Base-by-base conservation (phyloP, 805 yeast species). In the Candida schatavii region DNA sequence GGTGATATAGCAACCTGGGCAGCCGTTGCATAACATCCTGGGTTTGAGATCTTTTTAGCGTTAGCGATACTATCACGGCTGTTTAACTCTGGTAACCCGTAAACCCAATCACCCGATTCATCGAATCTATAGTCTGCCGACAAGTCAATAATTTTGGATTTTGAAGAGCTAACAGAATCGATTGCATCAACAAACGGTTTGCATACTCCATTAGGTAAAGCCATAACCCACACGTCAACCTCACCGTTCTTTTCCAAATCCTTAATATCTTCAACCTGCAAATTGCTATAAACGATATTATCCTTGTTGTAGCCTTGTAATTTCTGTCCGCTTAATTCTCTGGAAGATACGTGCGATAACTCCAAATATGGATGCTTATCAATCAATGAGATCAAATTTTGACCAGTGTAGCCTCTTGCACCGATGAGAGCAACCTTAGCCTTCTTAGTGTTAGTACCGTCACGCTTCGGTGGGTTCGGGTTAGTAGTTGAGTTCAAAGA, bases 11-110 rank as follows among this genome's bases (percentile, higher is more conserved):
- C 90, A 20, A 89, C 67, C 72, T 93, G 98, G 11, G 97, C 93
- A 44, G 95, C 97, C 35, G 99, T 93, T n/a, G 99, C 97, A 62
- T 90, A 93, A 73, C 99, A 93, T 37, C 99, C 99, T 2, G 99
- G 99, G 68, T 93, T 93, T 4, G 97, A 83, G 47, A 93, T 86
- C 61, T 85, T 87, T 56, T 77, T 61, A 15, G 98, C 91, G 11
- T 70, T 57, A 28, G 85, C 77, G 53, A 93, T 85, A 9, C 58
- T 58, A 7, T 68, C 58, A 61, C 99, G 81, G 51, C 80, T 75
- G 43, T 78, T 81, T 56, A 93, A 75, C 68, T 93, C 99, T 6
- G 99, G 99, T 53, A 93, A 77, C 37, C 99, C 99, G 61, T 93
- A 93, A 3, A 75, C 72, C 99, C 99, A 93, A 53, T 83, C 81